These are phyloP conservation scores for Pseudozyma thailandica DNA, from an alignment of 1,284 basidiomycete genomes.

Conservation along the genomic window DNA sequence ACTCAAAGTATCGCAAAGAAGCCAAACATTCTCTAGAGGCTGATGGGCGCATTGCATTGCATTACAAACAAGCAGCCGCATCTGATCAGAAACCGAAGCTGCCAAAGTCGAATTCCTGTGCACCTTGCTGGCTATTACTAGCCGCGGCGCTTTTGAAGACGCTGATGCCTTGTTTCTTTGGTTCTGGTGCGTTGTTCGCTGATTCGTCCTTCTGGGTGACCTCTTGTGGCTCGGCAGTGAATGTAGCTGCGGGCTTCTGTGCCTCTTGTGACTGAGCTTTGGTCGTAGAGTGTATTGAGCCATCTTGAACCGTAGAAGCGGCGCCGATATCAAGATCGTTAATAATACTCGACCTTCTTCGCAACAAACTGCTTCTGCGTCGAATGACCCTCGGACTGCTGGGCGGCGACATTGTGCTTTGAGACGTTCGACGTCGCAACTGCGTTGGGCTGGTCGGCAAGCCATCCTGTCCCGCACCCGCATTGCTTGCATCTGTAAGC, in stretches of 20 bases:
- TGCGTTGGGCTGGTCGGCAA: constrained; percentile 10
- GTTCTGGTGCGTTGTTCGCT: neutral
- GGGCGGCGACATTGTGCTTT: constrained; percentile 36
- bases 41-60: neutral
- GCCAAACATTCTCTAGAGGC: too few relatives aligned
- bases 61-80: neutral
- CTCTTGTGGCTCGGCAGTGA: constrained; percentile 13
- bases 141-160: constrained; percentile 49
- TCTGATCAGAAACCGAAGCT: constrained; percentile 52
- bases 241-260: neutral
- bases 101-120: constrained; percentile 56
- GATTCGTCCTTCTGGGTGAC: neutral
- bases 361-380: constrained; percentile 43
- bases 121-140: constrained; percentile 51
- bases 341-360: constrained; percentile 48
- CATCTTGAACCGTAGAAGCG: neutral
- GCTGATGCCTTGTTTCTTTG: constrained; percentile 48
- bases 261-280: neutral
- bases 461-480: neutral
- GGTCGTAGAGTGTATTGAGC: neutral
- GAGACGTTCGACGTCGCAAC: constrained; percentile 21
- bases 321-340: constrained; percentile 51
- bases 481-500: constrained; percentile 1
- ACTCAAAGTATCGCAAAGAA: too few relatives aligned
- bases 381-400: constrained; percentile 34